Evolutionary conservation across 176 grass and related monocot genomes (phyloP).

Genomic region (Hsuehochloa calcarea): DNA sequence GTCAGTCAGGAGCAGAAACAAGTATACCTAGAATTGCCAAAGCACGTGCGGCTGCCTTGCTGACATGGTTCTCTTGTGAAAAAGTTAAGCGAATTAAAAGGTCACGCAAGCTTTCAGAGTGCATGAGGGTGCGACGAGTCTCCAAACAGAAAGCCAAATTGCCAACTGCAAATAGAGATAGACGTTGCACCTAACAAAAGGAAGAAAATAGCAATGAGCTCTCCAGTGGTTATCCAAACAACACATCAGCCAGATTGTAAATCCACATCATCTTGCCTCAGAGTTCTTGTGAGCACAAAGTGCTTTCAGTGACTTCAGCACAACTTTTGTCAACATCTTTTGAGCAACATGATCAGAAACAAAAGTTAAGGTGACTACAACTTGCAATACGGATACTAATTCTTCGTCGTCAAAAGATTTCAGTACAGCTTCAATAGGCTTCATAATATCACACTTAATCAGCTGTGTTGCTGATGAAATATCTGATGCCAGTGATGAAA

Average conservation of each 20-base stretch:
- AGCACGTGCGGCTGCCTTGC: constrained; percentile 86
- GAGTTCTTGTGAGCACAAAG: constrained; percentile 90
- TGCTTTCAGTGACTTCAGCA: constrained; percentile 85
- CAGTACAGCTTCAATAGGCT: constrained; percentile 89
- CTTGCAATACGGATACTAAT: constrained; percentile 88
- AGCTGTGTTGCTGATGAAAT: constrained; percentile 84
- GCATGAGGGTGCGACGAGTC: constrained; percentile 77
- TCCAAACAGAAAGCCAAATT: constrained; percentile 98
- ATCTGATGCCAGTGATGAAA: constrained; percentile 87
- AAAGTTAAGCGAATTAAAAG: constrained; percentile 80
- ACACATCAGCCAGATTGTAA: constrained; percentile 41
- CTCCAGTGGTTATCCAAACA: constrained; percentile 15
- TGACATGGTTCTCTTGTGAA: constrained; percentile 63
- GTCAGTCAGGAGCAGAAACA: constrained; percentile 7
- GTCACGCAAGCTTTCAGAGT: constrained; percentile 84
- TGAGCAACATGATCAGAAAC: constrained; percentile 93
- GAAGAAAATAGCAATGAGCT: constrained; percentile 45
- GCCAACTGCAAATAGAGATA: constrained; percentile 90
- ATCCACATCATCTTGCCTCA: constrained; percentile 65
- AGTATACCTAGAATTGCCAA: constrained; percentile 86
- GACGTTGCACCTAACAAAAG: constrained; percentile 84
- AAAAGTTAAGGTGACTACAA: constrained; percentile 90
- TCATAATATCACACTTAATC: constrained; percentile 96
- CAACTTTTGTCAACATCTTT: constrained; percentile 91
- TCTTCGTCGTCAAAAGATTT: constrained; percentile 85